Conservation (phyloP, 1,284 basidiomycete species). For the Ceratobasidium sp. region DNA sequence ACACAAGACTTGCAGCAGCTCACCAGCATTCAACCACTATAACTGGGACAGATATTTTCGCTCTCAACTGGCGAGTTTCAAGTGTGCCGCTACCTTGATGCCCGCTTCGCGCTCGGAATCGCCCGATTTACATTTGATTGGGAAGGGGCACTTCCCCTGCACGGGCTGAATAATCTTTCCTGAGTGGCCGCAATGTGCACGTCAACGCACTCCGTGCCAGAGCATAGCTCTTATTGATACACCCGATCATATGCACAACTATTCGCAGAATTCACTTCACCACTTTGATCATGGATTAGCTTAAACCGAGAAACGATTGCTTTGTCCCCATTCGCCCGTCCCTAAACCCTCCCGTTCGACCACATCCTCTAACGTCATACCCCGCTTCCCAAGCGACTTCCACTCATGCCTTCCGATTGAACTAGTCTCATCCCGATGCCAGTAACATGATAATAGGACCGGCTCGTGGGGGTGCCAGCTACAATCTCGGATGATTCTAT, state of each 20-base stretch:
- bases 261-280: neutral
- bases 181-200: no score
- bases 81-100: no score
- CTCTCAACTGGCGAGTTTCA: no score
- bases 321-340: neutral
- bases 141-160: no score
- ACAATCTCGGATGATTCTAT: constrained; percentile 80
- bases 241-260: neutral
- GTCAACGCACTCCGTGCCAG: no score
- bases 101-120: no score
- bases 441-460: constrained; percentile 89
- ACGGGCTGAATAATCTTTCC: no score
- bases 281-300: neutral
- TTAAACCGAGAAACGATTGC: neutral
- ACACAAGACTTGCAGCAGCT: no score
- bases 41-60: no score
- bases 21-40: no score
- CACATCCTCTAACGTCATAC: constrained; percentile 75
- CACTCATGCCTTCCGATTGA: constrained; percentile 91
- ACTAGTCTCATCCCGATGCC: constrained; percentile 71
- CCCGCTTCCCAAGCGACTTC: constrained; percentile 84
- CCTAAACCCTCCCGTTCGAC: constrained; percentile 64
- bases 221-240: no score
- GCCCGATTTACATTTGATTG: no score
- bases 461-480: constrained; percentile 91